These are phyloP conservation scores for Pyrenochaeta sp. DNA, from an alignment of 2,329 filamentous ascomycete species.

Conservation along the genomic window DNA sequence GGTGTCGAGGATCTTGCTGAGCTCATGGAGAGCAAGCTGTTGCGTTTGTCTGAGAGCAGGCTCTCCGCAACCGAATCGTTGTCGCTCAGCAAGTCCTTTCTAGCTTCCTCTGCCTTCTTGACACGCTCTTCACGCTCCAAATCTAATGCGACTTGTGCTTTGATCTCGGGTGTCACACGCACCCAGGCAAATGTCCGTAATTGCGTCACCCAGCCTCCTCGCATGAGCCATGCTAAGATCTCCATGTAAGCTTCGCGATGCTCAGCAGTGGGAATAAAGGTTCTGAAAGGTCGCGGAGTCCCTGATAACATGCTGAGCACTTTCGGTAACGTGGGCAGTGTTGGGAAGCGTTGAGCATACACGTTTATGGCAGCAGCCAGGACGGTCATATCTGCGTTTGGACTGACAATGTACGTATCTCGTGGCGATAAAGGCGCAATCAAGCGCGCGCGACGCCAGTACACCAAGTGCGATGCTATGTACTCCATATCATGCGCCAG, in stretches of 20 bases:
- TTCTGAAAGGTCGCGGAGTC: slow-evolving; percentile 81
- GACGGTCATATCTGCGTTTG: slow-evolving; percentile 81
- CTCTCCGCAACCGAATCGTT: slow-evolving; percentile 39
- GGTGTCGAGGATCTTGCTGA: slow-evolving; percentile 41
- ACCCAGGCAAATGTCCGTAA: slow-evolving; percentile 92
- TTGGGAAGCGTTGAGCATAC: slow-evolving; percentile 82
- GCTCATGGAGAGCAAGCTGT: slow-evolving; percentile 36
- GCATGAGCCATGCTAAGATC: slow-evolving; percentile 92
- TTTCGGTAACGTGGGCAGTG: slow-evolving; percentile 81
- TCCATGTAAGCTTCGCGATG: slow-evolving; percentile 88
- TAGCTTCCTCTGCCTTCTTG: slow-evolving; percentile 41
- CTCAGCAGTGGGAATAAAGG: slow-evolving; percentile 84
- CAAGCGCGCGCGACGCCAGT: slow-evolving; percentile 91
- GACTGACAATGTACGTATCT: slow-evolving; percentile 90
- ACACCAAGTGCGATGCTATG: slow-evolving; percentile 91
- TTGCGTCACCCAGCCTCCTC: slow-evolving; percentile 92
- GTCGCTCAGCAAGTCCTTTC: slow-evolving; percentile 42
- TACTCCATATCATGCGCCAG: slow-evolving; percentile 82
- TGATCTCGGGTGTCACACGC: slow-evolving; percentile 81
- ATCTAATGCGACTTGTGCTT: slow-evolving; percentile 79
- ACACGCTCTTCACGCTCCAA: slow-evolving; percentile 60
- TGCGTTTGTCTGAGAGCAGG: slow-evolving; percentile 41
- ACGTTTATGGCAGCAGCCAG: slow-evolving; percentile 73
- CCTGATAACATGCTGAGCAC: slow-evolving; percentile 86
- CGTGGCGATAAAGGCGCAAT: slow-evolving; percentile 89